Evolutionary conservation across 140 eudicot genomes (phyloP).

Genomic region (Anethum foeniculum): DNA sequence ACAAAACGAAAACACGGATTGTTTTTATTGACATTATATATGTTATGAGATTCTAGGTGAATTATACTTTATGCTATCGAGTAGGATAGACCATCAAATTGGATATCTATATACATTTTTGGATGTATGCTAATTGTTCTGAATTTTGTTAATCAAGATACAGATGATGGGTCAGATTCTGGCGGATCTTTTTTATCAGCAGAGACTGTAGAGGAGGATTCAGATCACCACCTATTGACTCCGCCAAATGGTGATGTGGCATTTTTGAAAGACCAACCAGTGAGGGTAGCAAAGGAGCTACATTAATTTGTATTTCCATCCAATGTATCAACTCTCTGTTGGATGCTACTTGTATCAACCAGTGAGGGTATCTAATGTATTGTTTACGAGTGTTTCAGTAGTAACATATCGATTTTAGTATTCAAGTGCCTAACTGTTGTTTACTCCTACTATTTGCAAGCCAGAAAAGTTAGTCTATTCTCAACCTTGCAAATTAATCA

Average conservation of each 20-base stretch:
- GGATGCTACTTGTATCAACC: conserved; percentile 7
- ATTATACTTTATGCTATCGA: background rate
- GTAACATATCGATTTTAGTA: background rate
- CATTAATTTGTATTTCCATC: conserved; percentile 27
- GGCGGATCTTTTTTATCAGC: conserved; percentile 44
- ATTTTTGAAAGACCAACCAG: conserved; percentile 70
- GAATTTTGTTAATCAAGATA: background rate
- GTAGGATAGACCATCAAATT: background rate
- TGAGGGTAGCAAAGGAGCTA: conserved; percentile 62
- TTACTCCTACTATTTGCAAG: background rate
- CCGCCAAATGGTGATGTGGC: conserved; percentile 54
- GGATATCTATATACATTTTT: background rate
- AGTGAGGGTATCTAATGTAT: conserved; percentile 32
- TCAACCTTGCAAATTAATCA: background rate
- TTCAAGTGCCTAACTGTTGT: conserved; percentile 15
- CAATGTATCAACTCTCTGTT: conserved; percentile 10
- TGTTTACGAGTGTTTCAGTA: conserved; percentile 8
- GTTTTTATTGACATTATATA: background rate
- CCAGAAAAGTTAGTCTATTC: background rate
- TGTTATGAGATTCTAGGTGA: background rate
- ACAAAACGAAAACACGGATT: background rate
- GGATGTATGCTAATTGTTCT: background rate
- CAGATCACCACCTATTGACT: conserved; percentile 65
- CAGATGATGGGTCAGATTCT: conserved; percentile 60
- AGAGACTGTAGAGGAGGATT: conserved; percentile 63